Base-by-base conservation (phyloP, 1,284 basidiomycete genomes). In the Boletus sp. region DNA sequence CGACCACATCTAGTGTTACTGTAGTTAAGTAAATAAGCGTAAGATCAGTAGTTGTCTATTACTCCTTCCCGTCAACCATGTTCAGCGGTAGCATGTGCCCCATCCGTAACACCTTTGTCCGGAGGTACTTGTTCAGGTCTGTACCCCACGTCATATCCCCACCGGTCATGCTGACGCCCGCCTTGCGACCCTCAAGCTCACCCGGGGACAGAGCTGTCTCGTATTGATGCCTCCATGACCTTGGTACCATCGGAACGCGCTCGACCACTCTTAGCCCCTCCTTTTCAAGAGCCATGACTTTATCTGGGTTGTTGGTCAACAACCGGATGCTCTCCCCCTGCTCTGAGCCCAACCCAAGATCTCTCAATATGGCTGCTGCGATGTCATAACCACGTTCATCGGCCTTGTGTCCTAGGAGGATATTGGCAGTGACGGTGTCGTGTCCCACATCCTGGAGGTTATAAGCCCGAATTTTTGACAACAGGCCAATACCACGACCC, bases 391-490 rank as follows among this genome's bases (percentile, higher is more conserved):
- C 88, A 29, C 96, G 79, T 68, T 96, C 91, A 68, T 99, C 96
- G 5, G 96, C 94, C 49, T 84, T 78, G 67, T 97, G 91, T 2
- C 96, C 96, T 20, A 99, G 82, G 76, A 98, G 79, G 36, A 99
- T 73, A 68, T 99, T 99, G 36, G 96, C 96, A 8, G 90, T 87
- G 57, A 99, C 96, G 3, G 96, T 99, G 71, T 99, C 96, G 64
- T 98, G 92, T 0, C 96, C 96, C 47, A 99, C 76, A 66, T 99
- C 96, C 67, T 99, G 96, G 25, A 99, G 75, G 64, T 99, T 99
- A 74, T 99, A 99, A 10, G 96, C 96, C 42, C 91, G 83, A 50
- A 99, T 90, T 69, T 99, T 99, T 52, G 94, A 94, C 30, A 98
- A 72, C 5, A 99, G 73, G 0, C 96, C 96, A 56, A 99, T 99